Evolutionary conservation across 768 basidiomycete species (phyloP).

Genomic region (Zangia roseola): DNA sequence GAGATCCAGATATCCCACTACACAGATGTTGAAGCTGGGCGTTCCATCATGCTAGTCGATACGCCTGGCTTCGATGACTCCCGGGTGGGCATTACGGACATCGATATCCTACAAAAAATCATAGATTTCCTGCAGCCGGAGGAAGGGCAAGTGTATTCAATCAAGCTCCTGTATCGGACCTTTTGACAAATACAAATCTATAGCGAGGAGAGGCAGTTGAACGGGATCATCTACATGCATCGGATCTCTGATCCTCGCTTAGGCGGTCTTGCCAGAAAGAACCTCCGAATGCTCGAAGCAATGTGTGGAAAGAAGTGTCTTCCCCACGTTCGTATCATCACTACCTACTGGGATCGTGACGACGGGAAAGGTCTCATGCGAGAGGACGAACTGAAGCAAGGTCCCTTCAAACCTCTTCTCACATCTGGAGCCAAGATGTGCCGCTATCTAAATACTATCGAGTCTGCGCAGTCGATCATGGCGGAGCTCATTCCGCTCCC

Average conservation of each 20-base stretch:
- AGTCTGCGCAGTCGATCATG: conserved; percentile 43
- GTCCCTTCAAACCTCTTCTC: conserved; percentile 43
- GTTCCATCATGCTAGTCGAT: conserved; percentile 18
- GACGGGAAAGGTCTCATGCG: conserved; percentile 24
- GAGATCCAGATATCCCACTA: neutral
- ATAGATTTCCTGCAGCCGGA: neutral
- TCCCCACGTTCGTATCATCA: conserved; percentile 44
- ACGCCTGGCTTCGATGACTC: conserved; percentile 14
- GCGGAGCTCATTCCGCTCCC: conserved; percentile 34
- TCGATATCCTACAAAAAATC: conserved; percentile 22
- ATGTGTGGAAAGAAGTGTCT: conserved; percentile 45
- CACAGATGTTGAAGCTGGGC: neutral
- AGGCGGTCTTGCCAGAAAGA: conserved; percentile 40
- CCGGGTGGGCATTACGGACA: conserved; percentile 12
- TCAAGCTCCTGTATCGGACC: neutral
- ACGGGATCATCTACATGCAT: conserved; percentile 48
- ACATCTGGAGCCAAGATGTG: conserved; percentile 40
- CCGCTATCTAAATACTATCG: conserved; percentile 36
- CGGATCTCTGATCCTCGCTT: conserved; percentile 44
- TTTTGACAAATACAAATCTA: neutral
- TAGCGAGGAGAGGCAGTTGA: conserved; percentile 22
- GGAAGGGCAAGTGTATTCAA: neutral
- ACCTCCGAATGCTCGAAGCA: conserved; percentile 43
- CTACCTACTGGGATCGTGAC: conserved; percentile 45
- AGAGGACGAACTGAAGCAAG: conserved; percentile 31